phyloP scores from a whole-genome alignment of 2,329 filamentous ascomycete genomes.

The Botrytis galanthina region DNA sequence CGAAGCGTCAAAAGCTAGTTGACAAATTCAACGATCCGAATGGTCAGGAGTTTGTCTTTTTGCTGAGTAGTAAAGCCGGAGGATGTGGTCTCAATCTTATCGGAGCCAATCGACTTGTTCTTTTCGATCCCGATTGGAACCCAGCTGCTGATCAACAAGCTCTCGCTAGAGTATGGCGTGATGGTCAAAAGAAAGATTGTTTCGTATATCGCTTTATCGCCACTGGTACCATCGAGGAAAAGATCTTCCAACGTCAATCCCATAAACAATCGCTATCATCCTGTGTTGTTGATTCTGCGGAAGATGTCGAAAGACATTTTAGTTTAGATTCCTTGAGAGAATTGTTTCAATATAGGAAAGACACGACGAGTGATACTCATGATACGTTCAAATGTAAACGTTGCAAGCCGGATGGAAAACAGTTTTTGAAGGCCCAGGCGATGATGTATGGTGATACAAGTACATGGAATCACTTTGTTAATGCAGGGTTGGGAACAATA shows the following conservation, averaged over 20 bases:
- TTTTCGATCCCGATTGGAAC: slow-evolving; percentile 98
- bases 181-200: slow-evolving; percentile 98
- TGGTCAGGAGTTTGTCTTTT: slow-evolving; percentile 85
- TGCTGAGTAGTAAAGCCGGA: slow-evolving; percentile 95
- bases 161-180: slow-evolving; percentile 94
- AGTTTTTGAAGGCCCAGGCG: slow-evolving; percentile 85
- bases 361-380: slow-evolving; percentile 89
- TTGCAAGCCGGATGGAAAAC: slow-evolving; percentile 82
- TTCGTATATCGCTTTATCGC: slow-evolving; percentile 99
- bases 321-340: slow-evolving; percentile 86
- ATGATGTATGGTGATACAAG: slow-evolving; percentile 98
- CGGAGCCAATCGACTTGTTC: slow-evolving; percentile 87
- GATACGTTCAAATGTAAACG: slow-evolving; percentile 99
- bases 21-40: slow-evolving; percentile 96
- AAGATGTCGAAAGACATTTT: slow-evolving; percentile 97
- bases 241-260: slow-evolving; percentile 97
- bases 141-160: slow-evolving; percentile 97
- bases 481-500: slow-evolving; percentile 74
- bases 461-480: slow-evolving; percentile 98
- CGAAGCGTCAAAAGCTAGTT: slow-evolving; percentile 93
- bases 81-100: slow-evolving; percentile 96
- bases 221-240: slow-evolving; percentile 96
- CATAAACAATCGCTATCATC: slow-evolving; percentile 97
- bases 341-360: slow-evolving; percentile 85
- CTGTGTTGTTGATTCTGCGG: slow-evolving; percentile 92